Percentiles rank a stretch among this genome's conserved stretches.
These are phyloP conservation scores for Pseudocercospora vitis DNA, from an alignment of 2,329 filamentous ascomycete genomes.

Conservation along the genomic window DNA sequence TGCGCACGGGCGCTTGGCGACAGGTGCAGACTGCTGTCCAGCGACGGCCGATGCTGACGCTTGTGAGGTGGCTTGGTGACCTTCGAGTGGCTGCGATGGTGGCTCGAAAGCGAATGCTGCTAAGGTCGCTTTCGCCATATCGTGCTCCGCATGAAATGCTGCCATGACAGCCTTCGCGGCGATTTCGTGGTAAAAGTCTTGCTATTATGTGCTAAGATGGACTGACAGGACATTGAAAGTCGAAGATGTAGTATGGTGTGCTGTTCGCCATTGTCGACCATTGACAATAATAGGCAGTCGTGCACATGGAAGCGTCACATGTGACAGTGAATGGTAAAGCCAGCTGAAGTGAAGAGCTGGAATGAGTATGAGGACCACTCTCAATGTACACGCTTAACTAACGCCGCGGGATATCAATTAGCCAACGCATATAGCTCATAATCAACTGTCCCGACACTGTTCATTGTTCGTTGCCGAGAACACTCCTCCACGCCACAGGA, in stretches of 20 bases:
- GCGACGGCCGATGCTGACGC: not conserved
- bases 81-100: not conserved
- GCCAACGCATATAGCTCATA: not conserved
- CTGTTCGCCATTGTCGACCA: not conserved
- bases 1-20: not conserved
- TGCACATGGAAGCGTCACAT: not conserved
- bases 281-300: not conserved
- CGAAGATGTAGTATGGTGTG: not conserved
- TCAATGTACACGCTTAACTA: constrained; percentile 3
- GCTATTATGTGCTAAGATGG: not conserved
- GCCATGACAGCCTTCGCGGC: not conserved
- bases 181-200: not conserved
- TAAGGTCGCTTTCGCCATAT: not conserved
- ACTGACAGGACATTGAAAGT: not conserved
- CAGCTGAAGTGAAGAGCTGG: not conserved
- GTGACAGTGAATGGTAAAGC: not conserved
- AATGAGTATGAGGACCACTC: not conserved
- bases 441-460: not conserved
- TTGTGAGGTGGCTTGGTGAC: no score
- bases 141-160: not conserved
- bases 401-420: constrained; percentile 1
- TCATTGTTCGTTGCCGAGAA: no score
- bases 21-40: not conserved
- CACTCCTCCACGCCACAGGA: no score
- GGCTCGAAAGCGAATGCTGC: not conserved